Conservation (phyloP, 129 eudicot species). For the Calendula officinalis region DNA sequence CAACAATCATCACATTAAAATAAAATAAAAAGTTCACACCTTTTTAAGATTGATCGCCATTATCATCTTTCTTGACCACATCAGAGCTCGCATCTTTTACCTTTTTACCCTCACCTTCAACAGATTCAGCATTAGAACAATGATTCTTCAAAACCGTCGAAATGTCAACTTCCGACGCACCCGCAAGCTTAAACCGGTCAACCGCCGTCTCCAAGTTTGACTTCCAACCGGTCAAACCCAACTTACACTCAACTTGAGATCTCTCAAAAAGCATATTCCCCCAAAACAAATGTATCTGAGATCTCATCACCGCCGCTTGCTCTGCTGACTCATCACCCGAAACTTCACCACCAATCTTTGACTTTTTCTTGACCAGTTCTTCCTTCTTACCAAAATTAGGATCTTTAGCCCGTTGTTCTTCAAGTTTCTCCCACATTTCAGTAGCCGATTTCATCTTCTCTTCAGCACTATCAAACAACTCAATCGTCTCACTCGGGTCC, state of each 20-base stretch:
- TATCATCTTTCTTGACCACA: neutral
- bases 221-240: constrained; percentile 53
- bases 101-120: neutral
- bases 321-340: constrained; percentile 64
- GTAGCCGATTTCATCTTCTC: constrained; percentile 76
- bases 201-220: constrained; percentile 56
- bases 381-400: constrained; percentile 54
- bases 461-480: constrained; percentile 65
- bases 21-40: no score
- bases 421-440: constrained; percentile 75
- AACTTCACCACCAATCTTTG: constrained; percentile 28
- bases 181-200: constrained; percentile 69
- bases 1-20: no score
- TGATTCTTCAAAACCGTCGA: constrained; percentile 66
- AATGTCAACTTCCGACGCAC: constrained; percentile 72
- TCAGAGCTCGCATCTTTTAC: neutral
- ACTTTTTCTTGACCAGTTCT: constrained; percentile 43
- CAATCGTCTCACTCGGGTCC: constrained; percentile 58
- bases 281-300: constrained; percentile 76
- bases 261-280: constrained; percentile 87
- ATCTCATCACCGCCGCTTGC: constrained; percentile 73
- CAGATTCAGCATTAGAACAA: constrained; percentile 41
- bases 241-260: constrained; percentile 67
- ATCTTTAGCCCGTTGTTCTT: constrained; percentile 72
- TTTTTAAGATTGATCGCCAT: neutral